Evolutionary conservation across 2,329 filamentous ascomycete species (phyloP).

Genomic region (Coniochaeta sp.): DNA sequence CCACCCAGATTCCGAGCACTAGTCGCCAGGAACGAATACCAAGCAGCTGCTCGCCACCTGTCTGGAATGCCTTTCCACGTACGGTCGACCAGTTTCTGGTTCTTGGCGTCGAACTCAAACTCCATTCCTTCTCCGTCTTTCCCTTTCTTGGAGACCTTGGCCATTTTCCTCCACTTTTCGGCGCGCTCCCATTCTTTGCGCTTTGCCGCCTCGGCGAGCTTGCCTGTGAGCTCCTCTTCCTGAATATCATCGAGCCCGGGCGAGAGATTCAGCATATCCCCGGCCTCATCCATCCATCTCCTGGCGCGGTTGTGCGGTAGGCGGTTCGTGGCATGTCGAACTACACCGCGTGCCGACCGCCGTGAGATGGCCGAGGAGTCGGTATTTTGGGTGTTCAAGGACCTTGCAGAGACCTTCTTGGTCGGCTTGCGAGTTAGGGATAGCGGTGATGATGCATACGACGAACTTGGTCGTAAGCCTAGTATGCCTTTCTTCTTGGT

Average conservation of each 20-base stretch:
- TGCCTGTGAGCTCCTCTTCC: slow-evolving; percentile 47
- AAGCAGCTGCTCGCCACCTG: slow-evolving; percentile 85
- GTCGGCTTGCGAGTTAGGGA: slow-evolving; percentile 37
- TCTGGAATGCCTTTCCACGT: slow-evolving; percentile 99
- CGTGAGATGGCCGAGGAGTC: slow-evolving; percentile 42
- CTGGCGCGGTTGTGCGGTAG: slow-evolving; percentile 55
- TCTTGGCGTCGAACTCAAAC: slow-evolving; percentile 73
- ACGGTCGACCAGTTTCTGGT: slow-evolving; percentile 78
- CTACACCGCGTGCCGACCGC: slow-evolving; percentile 44
- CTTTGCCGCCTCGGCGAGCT: slow-evolving; percentile 47
- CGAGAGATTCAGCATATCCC: slow-evolving; percentile 57
- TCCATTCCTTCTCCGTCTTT: slow-evolving; percentile 49
- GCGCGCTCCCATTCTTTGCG: slow-evolving; percentile 55
- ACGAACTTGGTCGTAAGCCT: slow-evolving; percentile 28
- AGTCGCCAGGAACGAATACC: slow-evolving; percentile 83
- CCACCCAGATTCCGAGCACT: slow-evolving; percentile 61
- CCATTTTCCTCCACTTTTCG: slow-evolving; percentile 63
- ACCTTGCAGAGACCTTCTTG: slow-evolving; percentile 49
- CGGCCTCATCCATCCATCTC: slow-evolving; percentile 55
- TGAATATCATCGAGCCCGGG: slow-evolving; percentile 47
- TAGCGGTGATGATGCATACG: slow-evolving; percentile 24
- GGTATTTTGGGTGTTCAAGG: slow-evolving; percentile 50
- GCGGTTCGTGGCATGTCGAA: slow-evolving; percentile 51
- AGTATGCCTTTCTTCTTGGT: slow-evolving; percentile 37
- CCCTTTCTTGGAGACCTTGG: slow-evolving; percentile 44